A percentile compares a stretch with the other conserved stretches of the same genome.
Evolutionary conservation across 306 rosid genomes (phyloP).

Genomic region (Acacia crassicarpa): DNA sequence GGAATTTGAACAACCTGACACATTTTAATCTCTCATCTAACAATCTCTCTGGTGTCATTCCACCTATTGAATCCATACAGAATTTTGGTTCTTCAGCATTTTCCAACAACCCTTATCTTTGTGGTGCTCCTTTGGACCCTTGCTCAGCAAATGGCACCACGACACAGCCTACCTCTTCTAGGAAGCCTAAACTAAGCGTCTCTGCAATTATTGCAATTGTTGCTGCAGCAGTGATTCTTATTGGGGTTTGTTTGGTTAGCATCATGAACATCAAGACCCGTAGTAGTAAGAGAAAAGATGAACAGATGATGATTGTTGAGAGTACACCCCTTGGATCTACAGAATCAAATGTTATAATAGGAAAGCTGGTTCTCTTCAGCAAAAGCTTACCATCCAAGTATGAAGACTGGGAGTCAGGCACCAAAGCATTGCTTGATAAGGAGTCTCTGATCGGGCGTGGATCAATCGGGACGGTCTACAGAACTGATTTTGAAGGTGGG

Average conservation of each 20-base stretch:
- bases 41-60: constrained; percentile 80
- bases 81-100: constrained; percentile 69
- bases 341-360: constrained; percentile 77
- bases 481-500: constrained; percentile 81
- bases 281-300: constrained; percentile 48
- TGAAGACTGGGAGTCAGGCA: constrained; percentile 99
- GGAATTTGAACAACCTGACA: constrained; percentile 52
- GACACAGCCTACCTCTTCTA: constrained; percentile 28
- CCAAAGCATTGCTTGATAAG: constrained; percentile 90
- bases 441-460: constrained; percentile 91
- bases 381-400: constrained; percentile 90
- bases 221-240: constrained; percentile 86
- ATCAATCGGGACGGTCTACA: constrained; percentile 87
- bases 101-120: constrained; percentile 76
- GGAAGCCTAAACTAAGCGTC: constrained; percentile 64
- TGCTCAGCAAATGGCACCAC: constrained; percentile 58
- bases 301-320: constrained; percentile 69
- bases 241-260: constrained; percentile 86
- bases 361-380: constrained; percentile 97
- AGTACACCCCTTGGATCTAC: constrained; percentile 86
- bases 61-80: constrained; percentile 50
- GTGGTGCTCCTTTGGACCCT: constrained; percentile 79
- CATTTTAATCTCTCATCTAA: constrained; percentile 79
- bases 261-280: constrained; percentile 75
- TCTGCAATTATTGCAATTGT: constrained; percentile 89